phyloP scores from a whole-genome alignment of 2,329 filamentous ascomycete genomes.

The Graphilbum fragrans region DNA sequence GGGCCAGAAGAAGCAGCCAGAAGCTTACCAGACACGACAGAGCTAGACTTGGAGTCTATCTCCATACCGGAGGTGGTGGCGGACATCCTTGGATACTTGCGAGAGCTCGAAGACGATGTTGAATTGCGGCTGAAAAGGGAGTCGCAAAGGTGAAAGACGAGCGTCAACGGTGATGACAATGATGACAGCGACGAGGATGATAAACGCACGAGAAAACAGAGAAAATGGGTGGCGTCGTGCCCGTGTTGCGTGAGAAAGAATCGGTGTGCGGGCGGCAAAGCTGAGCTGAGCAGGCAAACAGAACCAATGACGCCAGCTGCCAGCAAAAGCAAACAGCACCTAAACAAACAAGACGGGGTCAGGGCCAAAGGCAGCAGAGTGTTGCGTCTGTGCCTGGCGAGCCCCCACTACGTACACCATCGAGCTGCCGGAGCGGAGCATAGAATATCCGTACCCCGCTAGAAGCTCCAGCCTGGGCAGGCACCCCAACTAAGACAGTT shows the following conservation, averaged over 20 bases:
- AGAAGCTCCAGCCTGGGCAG: background rate
- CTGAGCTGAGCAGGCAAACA: too few species aligned
- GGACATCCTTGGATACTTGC: too few species aligned
- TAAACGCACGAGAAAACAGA: too few species aligned
- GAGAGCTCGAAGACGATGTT: too few species aligned
- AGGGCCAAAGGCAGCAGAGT: background rate
- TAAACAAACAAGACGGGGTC: background rate
- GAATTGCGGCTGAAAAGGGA: too few species aligned
- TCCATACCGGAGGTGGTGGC: conserved; percentile 1
- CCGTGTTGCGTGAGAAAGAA: too few species aligned
- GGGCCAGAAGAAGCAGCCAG: background rate
- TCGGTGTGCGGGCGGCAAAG: too few species aligned
- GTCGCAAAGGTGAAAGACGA: too few species aligned
- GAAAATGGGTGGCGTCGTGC: too few species aligned
- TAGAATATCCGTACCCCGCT: background rate
- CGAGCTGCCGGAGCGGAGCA: background rate
- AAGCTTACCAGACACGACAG: background rate
- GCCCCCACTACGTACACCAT: background rate
- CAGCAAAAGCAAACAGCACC: background rate
- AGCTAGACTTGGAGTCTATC: background rate
- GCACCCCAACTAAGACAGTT: too few species aligned
- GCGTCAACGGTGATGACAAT: too few species aligned
- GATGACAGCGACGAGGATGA: too few species aligned
- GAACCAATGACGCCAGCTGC: background rate
- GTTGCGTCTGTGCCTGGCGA: background rate